Conservation (phyloP, 2,329 filamentous ascomycete species). For the Rasamsonia emersonii region DNA sequence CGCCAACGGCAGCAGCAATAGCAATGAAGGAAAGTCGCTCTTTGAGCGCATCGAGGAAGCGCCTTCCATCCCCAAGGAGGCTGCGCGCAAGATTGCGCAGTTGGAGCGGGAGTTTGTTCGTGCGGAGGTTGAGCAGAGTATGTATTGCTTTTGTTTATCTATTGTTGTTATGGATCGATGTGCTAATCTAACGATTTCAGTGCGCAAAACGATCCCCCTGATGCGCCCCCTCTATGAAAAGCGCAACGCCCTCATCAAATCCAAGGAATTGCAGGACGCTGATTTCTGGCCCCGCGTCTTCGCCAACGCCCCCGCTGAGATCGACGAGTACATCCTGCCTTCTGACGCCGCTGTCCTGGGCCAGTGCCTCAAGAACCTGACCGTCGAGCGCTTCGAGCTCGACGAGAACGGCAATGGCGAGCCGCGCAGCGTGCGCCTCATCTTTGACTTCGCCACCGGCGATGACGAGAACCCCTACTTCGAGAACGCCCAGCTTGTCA, state of each 20-base stretch:
- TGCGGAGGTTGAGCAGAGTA: slow-evolving; percentile 74
- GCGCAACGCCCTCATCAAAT: slow-evolving; percentile 59
- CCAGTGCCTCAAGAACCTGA: slow-evolving; percentile 57
- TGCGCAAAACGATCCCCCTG: slow-evolving; percentile 63
- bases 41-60: slow-evolving; percentile 25
- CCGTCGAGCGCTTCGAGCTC: slow-evolving; percentile 74
- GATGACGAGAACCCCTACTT: slow-evolving; percentile 68
- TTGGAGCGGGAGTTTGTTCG: slow-evolving; percentile 80
- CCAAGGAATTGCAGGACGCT: slow-evolving; percentile 49
- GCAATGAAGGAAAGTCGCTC: slow-evolving; percentile 21
- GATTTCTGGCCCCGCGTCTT: slow-evolving; percentile 95
- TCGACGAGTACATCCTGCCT: slow-evolving; percentile 82
- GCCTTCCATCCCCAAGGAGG: slow-evolving; percentile 39
- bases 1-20: too few relatives aligned
- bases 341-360: slow-evolving; percentile 63
- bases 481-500: slow-evolving; percentile 67
- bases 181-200: slow-evolving; percentile 34
- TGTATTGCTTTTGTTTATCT: slow-evolving; percentile 26
- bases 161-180: slow-evolving; percentile 2
- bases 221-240: slow-evolving; percentile 65
- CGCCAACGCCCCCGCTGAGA: slow-evolving; percentile 73
- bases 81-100: slow-evolving; percentile 54
- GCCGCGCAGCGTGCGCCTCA: slow-evolving; percentile 70
- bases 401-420: slow-evolving; percentile 53
- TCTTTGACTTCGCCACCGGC: slow-evolving; percentile 58